Evolutionary conservation across 805 yeast species (phyloP).

Genomic region (Tetrapisispora nanseiensis): DNA sequence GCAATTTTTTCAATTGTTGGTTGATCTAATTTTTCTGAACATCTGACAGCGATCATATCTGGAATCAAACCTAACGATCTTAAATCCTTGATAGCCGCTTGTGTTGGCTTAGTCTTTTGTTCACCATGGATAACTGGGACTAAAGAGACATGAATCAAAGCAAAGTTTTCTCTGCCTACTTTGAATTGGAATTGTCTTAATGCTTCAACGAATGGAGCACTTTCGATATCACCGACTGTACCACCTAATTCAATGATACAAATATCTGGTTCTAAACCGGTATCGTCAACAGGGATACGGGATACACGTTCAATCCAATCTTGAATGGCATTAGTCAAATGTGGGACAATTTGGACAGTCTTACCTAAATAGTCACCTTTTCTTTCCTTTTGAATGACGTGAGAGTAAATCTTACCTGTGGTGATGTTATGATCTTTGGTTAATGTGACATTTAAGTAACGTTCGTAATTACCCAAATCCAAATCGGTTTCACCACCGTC

Average conservation of each 20-base stretch:
- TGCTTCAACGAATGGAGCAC: conserved; percentile 98
- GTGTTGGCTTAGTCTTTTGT: conserved; percentile 98
- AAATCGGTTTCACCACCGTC: conserved; percentile 99
- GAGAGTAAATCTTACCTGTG: conserved; percentile 93
- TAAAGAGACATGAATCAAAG: conserved; percentile 89
- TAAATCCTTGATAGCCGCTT: conserved; percentile 95
- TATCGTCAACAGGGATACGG: conserved; percentile 79
- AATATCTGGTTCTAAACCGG: conserved; percentile 85
- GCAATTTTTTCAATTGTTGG: conserved; percentile 93
- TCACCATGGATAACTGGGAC: conserved; percentile 98
- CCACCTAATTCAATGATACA: conserved; percentile 98
- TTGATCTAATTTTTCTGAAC: conserved; percentile 69
- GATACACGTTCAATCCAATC: conserved; percentile 97
- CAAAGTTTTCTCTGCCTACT: conserved; percentile 89
- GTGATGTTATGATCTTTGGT: conserved; percentile 94
- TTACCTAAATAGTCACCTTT: conserved; percentile 96
- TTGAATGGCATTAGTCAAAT: conserved; percentile 92
- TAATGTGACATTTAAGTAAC: conserved; percentile 87
- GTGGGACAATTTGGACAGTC: conserved; percentile 99
- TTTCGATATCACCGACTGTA: conserved; percentile 97
- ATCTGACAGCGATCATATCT: conserved; percentile 96
- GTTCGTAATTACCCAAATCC: conserved; percentile 96
- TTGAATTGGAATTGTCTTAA: conserved; percentile 97
- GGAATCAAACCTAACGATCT: conserved; percentile 92
- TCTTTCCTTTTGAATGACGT: conserved; percentile 89